Evolutionary conservation across 345 rosid genomes (phyloP).

Genomic region (Salix arbutifolia): DNA sequence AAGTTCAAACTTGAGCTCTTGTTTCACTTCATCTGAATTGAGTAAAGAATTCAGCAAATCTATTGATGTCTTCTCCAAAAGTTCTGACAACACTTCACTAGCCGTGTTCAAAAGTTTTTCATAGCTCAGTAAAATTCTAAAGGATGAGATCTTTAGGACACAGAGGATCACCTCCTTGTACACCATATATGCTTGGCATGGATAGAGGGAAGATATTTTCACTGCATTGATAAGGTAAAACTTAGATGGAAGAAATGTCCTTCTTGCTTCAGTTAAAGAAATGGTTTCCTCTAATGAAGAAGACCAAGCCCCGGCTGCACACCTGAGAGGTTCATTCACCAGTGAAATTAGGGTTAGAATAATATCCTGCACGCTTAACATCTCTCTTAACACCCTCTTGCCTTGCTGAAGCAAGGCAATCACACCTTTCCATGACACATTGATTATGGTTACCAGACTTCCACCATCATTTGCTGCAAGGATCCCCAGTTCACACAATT

Average conservation of each 20-base stretch:
- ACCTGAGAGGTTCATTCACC: slow-evolving; percentile 55
- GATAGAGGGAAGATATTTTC: slow-evolving; percentile 67
- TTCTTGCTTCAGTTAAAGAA: slow-evolving; percentile 70
- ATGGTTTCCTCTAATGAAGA: slow-evolving; percentile 48
- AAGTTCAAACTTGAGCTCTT: slow-evolving; percentile 52
- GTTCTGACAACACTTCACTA: slow-evolving; percentile 67
- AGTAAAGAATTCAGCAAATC: slow-evolving; percentile 61
- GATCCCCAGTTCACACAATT: slow-evolving; percentile 63
- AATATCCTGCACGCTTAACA: slow-evolving; percentile 60
- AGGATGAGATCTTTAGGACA: slow-evolving; percentile 51
- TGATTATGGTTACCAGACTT: slow-evolving; percentile 75
- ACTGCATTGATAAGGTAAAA: slow-evolving; percentile 81
- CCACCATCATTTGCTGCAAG: slow-evolving; percentile 83
- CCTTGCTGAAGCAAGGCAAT: slow-evolving; percentile 73
- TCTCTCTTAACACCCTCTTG: slow-evolving; percentile 41
- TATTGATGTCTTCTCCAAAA: slow-evolving; percentile 61
- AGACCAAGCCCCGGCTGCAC: slow-evolving; percentile 73
- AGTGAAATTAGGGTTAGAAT: slow-evolving; percentile 54
- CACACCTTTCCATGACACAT: slow-evolving; percentile 91
- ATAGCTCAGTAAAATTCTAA: slow-evolving; percentile 51
- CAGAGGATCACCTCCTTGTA: slow-evolving; percentile 53
- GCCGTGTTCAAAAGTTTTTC: slow-evolving; percentile 46
- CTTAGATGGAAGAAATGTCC: slow-evolving; percentile 80
- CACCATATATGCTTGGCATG: slow-evolving; percentile 54
- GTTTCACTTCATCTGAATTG: slow-evolving; percentile 49